Base-by-base conservation (phyloP, 305 asterid species). In the Petunia hybrid region DNA sequence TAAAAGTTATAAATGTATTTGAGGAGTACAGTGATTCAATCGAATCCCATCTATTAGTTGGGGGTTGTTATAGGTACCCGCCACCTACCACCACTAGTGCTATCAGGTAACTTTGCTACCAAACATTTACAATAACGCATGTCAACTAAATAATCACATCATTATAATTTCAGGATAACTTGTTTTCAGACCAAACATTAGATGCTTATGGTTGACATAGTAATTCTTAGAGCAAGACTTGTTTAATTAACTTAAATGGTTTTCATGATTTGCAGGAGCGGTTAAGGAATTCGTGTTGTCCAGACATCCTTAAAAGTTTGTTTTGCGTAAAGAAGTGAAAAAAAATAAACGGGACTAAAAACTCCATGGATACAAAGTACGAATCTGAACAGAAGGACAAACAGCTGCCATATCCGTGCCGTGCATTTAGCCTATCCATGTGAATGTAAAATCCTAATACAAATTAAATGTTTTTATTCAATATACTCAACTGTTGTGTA, bases 261-360 rank as follows among this genome's bases (percentile, higher is more conserved):
- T n/a, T 62, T 42, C n/a, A 78, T 48, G 13, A n/a, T 64, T 56
- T 39, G 76, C 81, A 85, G 85, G 83, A 14, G 22, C 63, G 79
- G 53, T 74, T 36, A 0, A 77, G 83, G 69, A 81, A 78, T 53
- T 81, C 67, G 4, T 81, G 85, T 40, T 84, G 85, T 51, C 46
- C 78, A 6, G 78, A 73, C 63, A 48, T 73, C 40, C 78, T 73
- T 73, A 4, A 12, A 48, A 48, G 13, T 73, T 39, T 73, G 36
- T 48, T 73, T 51, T 51, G 46, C 36, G 4, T 13, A 12, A 73
- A 73, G 46, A 73, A 51, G 62, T 73, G 63, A 73, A 48, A 71
- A 22, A 71, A 2, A 5, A 7, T 56, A 56, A 56, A 56, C 13
- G 14, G 60, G 16, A 55, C 38, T 59, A 16, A 59, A 61, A 61